These are phyloP conservation scores for Trichoderma hamatum DNA, from an alignment of 2,329 filamentous ascomycete species.

Conservation along the genomic window DNA sequence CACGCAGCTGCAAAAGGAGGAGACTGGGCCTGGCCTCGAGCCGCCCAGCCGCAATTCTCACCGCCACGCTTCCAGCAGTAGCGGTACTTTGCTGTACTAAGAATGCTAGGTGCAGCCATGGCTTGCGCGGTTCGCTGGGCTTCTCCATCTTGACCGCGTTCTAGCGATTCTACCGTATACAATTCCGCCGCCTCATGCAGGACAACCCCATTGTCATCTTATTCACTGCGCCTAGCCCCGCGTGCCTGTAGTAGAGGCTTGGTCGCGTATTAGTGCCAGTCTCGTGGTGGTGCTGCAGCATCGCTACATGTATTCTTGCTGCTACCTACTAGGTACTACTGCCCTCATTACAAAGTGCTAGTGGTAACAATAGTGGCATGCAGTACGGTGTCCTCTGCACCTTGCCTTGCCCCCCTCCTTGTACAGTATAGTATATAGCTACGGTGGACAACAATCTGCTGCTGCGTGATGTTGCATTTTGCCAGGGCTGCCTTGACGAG, in stretches of 20 bases:
- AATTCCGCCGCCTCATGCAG: slow-evolving; percentile 24
- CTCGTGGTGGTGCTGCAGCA: background rate
- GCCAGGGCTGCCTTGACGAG: background rate
- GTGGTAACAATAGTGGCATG: too few relatives aligned
- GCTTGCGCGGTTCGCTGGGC: background rate
- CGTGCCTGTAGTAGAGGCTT: background rate
- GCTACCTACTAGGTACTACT: background rate
- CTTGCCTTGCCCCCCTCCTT: too few relatives aligned
- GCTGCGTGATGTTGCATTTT: background rate
- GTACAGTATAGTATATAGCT: too few relatives aligned
- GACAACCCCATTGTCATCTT: slow-evolving; percentile 22
- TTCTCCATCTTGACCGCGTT: slow-evolving; percentile 6
- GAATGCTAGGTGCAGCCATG: slow-evolving; percentile 7
- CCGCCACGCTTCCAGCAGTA: slow-evolving; percentile 9
- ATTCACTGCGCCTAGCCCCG: slow-evolving; percentile 3
- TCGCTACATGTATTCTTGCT: background rate
- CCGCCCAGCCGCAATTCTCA: slow-evolving; percentile 13
- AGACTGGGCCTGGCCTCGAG: background rate
- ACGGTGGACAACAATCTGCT: background rate
- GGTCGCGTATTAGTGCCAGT: background rate
- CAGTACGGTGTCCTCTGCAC: too few relatives aligned
- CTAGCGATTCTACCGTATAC: background rate
- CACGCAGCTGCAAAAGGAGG: background rate
- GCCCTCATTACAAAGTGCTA: too few relatives aligned
- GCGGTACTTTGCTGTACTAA: background rate